Evolutionary conservation across 345 rosid genomes (phyloP).

Genomic region (Cardamine resedifolia): DNA sequence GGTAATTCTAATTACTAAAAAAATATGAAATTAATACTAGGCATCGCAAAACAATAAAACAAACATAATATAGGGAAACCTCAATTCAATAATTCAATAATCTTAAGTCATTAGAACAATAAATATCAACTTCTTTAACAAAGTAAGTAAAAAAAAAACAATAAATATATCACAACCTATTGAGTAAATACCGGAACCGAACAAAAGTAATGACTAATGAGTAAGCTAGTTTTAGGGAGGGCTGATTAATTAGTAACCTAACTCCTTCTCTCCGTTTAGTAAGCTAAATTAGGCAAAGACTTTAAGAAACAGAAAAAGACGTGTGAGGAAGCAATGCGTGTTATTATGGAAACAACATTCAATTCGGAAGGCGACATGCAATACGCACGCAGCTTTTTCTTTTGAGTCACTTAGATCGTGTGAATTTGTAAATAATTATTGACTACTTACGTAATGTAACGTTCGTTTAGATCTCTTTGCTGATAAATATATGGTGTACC

Average conservation of each 20-base stretch:
- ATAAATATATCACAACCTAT: background rate
- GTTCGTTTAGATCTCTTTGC: background rate
- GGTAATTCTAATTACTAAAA: background rate
- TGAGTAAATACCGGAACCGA: background rate
- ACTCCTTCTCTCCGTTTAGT: background rate
- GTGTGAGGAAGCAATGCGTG: slow-evolving; percentile 17
- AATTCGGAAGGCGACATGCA: slow-evolving; percentile 32
- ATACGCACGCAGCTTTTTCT: slow-evolving; percentile 14
- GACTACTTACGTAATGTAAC: slow-evolving; percentile 20
- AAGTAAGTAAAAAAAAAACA: background rate
- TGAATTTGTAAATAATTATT: background rate
- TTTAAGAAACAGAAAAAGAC: slow-evolving; percentile 2
- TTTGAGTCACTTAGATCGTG: slow-evolving; percentile 23
- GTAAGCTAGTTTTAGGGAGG: background rate
- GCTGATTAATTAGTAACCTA: slow-evolving; percentile 15
- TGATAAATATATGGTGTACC: background rate
- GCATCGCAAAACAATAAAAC: background rate
- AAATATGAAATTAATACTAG: too few species aligned
- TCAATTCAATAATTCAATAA: background rate
- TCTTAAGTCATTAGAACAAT: background rate
- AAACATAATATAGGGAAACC: background rate
- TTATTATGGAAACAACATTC: slow-evolving; percentile 14
- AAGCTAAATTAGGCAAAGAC: slow-evolving; percentile 15
- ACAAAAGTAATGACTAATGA: background rate
- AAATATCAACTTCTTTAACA: background rate